These are phyloP conservation scores for Dactylellina leptospora DNA, from an alignment of 2,329 filamentous ascomycete genomes.

Conservation along the genomic window DNA sequence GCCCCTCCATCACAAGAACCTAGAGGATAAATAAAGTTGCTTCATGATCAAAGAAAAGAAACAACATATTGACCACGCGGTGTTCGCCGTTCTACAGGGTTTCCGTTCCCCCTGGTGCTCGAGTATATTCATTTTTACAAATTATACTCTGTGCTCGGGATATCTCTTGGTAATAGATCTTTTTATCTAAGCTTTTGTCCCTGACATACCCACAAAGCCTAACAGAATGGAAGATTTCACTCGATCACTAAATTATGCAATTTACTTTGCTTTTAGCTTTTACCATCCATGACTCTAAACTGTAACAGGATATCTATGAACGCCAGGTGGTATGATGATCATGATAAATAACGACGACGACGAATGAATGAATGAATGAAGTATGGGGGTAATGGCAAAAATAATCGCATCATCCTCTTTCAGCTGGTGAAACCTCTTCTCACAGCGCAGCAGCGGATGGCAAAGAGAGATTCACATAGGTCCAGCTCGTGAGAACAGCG, in stretches of 20 bases:
- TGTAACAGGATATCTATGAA: constrained; percentile 46
- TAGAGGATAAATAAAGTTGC: constrained; percentile 32
- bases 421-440: not conserved
- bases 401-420: too few species aligned
- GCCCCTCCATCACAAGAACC: constrained; percentile 42
- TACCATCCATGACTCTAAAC: constrained; percentile 41
- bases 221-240: not conserved
- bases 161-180: too few species aligned
- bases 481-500: constrained; percentile 34
- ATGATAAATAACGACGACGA: too few species aligned
- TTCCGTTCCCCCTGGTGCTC: not conserved
- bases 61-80: constrained; percentile 25
- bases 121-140: too few species aligned
- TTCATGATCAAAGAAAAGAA: not conserved
- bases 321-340: constrained; percentile 46
- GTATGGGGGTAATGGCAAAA: too few species aligned
- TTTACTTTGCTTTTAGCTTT: constrained; percentile 12
- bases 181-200: too few species aligned
- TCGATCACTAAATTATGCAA: constrained; percentile 13
- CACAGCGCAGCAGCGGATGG: constrained; percentile 2
- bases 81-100: constrained; percentile 48
- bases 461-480: constrained; percentile 11
- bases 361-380: too few species aligned
- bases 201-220: constrained; percentile 14
- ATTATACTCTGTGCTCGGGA: too few species aligned